A percentile compares a stretch with the other conserved stretches of the same genome.
These are phyloP conservation scores for Pleurotus pulmonarius DNA, from an alignment of 768 basidiomycete species.

Conservation along the genomic window DNA sequence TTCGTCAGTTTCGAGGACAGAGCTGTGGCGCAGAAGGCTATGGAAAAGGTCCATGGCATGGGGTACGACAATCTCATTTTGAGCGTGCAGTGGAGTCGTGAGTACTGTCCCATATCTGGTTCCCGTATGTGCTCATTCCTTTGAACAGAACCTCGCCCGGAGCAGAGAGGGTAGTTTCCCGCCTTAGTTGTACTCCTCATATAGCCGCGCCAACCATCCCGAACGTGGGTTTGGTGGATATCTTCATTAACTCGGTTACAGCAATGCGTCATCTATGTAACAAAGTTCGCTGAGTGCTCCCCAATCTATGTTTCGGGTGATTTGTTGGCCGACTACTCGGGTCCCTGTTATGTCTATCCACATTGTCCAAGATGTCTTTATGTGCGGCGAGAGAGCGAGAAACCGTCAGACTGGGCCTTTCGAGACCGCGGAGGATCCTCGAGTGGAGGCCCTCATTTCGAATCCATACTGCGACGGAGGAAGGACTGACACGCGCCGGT, in stretches of 20 bases:
- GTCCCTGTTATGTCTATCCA: no score
- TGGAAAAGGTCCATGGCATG: constrained; percentile 87
- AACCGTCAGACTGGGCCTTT: not conserved
- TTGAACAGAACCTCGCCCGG: constrained; percentile 37
- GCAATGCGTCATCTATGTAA: no score
- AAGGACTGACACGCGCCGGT: not conserved
- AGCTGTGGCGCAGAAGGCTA: constrained; percentile 77
- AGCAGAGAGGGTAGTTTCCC: constrained; percentile 19
- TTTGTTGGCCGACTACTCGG: no score
- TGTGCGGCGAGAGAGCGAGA: not conserved
- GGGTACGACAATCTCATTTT: constrained; percentile 91
- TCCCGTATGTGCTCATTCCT: not conserved
- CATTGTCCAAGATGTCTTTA: no score
- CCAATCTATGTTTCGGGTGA: no score
- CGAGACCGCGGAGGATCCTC: not conserved
- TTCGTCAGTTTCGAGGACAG: constrained; percentile 94
- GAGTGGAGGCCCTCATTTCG: not conserved
- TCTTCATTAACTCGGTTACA: no score
- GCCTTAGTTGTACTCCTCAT: not conserved
- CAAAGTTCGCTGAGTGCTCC: no score
- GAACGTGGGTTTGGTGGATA: no score
- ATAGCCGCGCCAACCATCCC: not conserved
- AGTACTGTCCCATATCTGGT: constrained; percentile 21
- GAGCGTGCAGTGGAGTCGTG: constrained; percentile 61
- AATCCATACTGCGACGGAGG: constrained; percentile 1